A percentile compares a stretch with the other conserved stretches of the same genome.
Conservation (phyloP, 1,284 basidiomycete species). For the Xerocomus nothofagi region DNA sequence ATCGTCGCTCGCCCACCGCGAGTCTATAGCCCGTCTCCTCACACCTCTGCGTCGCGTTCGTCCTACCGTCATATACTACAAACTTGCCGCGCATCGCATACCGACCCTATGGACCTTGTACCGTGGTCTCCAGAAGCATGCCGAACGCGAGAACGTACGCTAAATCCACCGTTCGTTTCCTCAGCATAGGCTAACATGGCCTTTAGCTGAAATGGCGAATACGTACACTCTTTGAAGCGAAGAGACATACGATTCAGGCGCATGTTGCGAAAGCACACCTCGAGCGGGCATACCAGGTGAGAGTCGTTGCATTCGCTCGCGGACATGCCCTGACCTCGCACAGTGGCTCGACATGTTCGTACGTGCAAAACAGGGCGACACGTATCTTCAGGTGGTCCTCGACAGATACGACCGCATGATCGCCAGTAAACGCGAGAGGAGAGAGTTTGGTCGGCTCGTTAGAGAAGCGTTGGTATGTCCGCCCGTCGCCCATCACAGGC, state of each 20-base stretch:
- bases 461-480: conserved; percentile 51
- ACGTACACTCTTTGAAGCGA: conserved; percentile 51
- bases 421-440: conserved; percentile 49
- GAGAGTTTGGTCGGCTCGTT: conserved; percentile 46
- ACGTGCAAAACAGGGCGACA: conserved; percentile 53
- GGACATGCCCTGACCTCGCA: background rate
- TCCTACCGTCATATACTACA: conserved; percentile 68
- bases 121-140: conserved; percentile 59
- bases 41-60: conserved; percentile 55
- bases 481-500: too few species aligned
- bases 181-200: background rate
- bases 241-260: conserved; percentile 52
- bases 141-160: conserved; percentile 57
- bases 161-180: conserved; percentile 4
- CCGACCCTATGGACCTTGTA: conserved; percentile 79
- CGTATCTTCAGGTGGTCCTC: conserved; percentile 45
- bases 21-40: conserved; percentile 52
- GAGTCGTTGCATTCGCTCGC: background rate
- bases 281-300: conserved; percentile 53
- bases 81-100: conserved; percentile 68
- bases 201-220: conserved; percentile 59
- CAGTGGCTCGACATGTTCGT: conserved; percentile 67
- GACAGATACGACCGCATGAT: conserved; percentile 58
- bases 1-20: conserved; percentile 50
- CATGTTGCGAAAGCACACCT: conserved; percentile 47